Conservation (phyloP, 352 stramenopile genomes). For the Phytopythium chamaehyphon region DNA sequence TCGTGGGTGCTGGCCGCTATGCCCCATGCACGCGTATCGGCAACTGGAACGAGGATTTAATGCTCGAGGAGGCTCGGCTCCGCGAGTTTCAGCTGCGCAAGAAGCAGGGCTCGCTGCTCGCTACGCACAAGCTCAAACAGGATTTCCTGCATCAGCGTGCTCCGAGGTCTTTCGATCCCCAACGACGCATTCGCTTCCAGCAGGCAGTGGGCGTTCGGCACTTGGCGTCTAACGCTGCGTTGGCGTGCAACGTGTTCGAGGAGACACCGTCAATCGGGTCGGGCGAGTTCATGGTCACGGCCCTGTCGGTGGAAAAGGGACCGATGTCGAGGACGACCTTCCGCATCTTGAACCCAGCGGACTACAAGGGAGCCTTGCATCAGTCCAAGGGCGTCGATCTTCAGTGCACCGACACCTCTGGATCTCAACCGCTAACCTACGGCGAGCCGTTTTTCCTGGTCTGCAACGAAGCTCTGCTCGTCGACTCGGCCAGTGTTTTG, state of each 20-base stretch:
- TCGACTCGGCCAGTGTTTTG: constrained; percentile 71
- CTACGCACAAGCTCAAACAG: constrained; percentile 74
- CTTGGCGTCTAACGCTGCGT: constrained; percentile 36
- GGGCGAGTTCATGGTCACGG: constrained; percentile 62
- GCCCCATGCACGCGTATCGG: constrained; percentile 75
- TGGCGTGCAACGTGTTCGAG: constrained; percentile 80
- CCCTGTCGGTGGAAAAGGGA: neutral
- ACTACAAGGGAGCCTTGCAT: constrained; percentile 29
- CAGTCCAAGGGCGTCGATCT: constrained; percentile 31
- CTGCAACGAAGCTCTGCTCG: constrained; percentile 74
- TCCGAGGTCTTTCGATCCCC: constrained; percentile 42
- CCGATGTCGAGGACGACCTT: constrained; percentile 48
- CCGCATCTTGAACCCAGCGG: constrained; percentile 38
- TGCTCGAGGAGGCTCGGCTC: constrained; percentile 84
- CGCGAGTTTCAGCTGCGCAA: constrained; percentile 83
- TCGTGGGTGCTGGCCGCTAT: constrained; percentile 80
- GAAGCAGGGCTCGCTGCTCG: constrained; percentile 72
- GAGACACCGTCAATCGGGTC: constrained; percentile 78
- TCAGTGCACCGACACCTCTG: constrained; percentile 15
- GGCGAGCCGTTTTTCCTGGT: constrained; percentile 80
- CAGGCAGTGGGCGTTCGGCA: constrained; percentile 55
- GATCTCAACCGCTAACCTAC: constrained; percentile 45
- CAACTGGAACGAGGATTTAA: constrained; percentile 90
- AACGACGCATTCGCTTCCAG: constrained; percentile 41
- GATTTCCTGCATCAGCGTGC: constrained; percentile 70